Percentiles rank a stretch among this genome's conserved stretches.
Evolutionary conservation across 495 filamentous ascomycete genomes (phyloP).

Genomic region (Entonaema liquescens): DNA sequence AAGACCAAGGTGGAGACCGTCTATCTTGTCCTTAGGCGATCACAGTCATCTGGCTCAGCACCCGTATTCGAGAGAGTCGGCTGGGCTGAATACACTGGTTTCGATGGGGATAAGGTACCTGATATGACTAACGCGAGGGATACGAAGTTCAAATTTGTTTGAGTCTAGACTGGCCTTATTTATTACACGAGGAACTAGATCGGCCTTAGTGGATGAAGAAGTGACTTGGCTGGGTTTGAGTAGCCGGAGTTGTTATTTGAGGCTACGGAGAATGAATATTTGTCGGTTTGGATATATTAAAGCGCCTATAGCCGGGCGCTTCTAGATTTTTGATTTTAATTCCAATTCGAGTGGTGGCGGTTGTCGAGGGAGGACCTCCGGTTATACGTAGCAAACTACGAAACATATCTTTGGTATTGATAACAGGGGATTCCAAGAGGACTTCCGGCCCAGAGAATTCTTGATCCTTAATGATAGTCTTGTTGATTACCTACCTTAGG

Average conservation of each 20-base stretch:
- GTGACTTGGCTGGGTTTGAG: too few species aligned
- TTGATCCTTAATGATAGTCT: background rate
- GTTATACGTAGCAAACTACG: too few species aligned
- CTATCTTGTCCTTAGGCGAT: background rate
- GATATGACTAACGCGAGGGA: conserved; percentile 5
- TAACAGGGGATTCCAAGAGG: background rate
- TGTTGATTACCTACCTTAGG: background rate
- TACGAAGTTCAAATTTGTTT: conserved; percentile 5
- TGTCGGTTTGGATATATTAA: too few species aligned
- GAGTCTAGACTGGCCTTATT: background rate
- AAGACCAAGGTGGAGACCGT: background rate
- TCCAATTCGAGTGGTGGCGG: too few species aligned
- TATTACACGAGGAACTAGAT: background rate
- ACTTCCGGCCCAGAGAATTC: background rate
- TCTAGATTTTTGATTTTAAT: too few species aligned
- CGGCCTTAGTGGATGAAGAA: background rate
- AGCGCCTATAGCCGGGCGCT: too few species aligned
- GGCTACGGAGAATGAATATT: too few species aligned
- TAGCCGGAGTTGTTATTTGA: too few species aligned
- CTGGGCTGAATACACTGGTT: conserved; percentile 11
- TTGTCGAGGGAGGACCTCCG: too few species aligned
- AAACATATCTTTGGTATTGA: too few species aligned
- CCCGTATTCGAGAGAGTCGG: background rate
- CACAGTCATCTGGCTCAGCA: background rate
- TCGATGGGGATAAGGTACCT: conserved; percentile 7